Evolutionary conservation across 768 basidiomycete species (phyloP), one percentile per base, ranked within the genome.

Genomic region (Daedaleopsis nitida): DNA sequence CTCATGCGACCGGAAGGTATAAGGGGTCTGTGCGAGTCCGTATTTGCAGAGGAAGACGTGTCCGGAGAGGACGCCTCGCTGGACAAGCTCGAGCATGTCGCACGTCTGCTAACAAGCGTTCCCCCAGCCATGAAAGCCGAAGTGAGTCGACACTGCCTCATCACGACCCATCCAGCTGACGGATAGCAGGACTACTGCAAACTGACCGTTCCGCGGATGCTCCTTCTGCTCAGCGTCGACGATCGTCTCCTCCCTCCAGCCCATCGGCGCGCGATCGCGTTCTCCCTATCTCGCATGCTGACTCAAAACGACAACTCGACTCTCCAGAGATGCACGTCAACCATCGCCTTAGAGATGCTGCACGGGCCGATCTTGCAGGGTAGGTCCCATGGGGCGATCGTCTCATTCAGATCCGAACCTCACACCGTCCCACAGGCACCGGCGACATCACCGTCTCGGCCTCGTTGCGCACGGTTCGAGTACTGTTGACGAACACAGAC

Each of bases 51-150:
- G 45, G 82, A 82, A 38, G 84, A 85, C 19, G 63, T 73, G 0
- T 65, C 68, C 1, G 76, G 72, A 9, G 84, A 83, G 5, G 83
- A 86, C 55, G 78, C 82, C 2, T 79, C 81, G 2, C 67, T 91
- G 5, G 84, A 89, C 61, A 91, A 89, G 69, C 78, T 94, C 32
- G 88, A 94, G 60, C 87, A 88, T 57, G 78, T 93, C 35, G 81
- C 90, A 19, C 78, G 76, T 7, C 79, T 92, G 19, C 70, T 97
- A 52, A 78, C 76, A 45, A 75, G 85, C n/a, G 78, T 87, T 13
- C 93, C 94, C 0, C 72, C 81, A 0, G 78, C 75, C 13, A 81
- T 84, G 73, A 72, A 77, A 9, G 70, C 81, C 14, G 76, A 86
- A 75, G 92, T 91, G 66, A 53, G 82, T 68, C 14, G 10, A 17